These are phyloP conservation scores for Candida gigantensis DNA, from an alignment of 1,139 yeast species.

Conservation along the genomic window DNA sequence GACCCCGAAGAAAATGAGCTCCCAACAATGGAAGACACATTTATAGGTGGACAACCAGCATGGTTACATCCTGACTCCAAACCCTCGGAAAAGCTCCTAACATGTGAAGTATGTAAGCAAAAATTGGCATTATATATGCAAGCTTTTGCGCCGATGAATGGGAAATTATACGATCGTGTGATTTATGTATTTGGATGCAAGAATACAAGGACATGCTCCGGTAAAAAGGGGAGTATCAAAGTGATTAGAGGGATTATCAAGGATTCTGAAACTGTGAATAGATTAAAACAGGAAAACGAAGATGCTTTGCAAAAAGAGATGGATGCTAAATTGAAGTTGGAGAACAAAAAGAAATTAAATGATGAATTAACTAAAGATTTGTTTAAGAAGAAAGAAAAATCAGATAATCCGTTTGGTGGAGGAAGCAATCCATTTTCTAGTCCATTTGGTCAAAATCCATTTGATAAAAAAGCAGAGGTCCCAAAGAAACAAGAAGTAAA, in stretches of 20 bases:
- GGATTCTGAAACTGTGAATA: conserved; percentile 50
- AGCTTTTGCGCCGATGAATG: conserved; percentile 75
- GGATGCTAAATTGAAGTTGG: conserved; percentile 44
- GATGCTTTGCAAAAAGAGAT: conserved; percentile 35
- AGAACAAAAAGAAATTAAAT: conserved; percentile 41
- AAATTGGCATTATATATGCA: conserved; percentile 72
- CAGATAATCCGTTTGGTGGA: conserved; percentile 33
- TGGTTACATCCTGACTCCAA: conserved; percentile 55
- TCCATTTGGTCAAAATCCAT: conserved; percentile 14
- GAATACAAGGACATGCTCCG: conserved; percentile 56
- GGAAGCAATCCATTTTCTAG: conserved; percentile 31
- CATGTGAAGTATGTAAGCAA: conserved; percentile 65
- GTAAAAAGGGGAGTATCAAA: conserved; percentile 67
- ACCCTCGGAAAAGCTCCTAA: conserved; percentile 52
- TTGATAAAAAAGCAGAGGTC: conserved; percentile 10
- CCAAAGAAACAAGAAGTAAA: conserved; percentile 11
- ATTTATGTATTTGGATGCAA: conserved; percentile 79
- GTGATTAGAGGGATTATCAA: conserved; percentile 74
- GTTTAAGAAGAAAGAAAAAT: conserved; percentile 26
- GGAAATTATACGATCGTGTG: conserved; percentile 74
- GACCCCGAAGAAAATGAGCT: conserved; percentile 21
- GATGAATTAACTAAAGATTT: conserved; percentile 48
- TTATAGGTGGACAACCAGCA: conserved; percentile 76
- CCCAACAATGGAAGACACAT: conserved; percentile 69
- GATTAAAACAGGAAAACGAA: conserved; percentile 39